Base-by-base conservation (phyloP, 2,329 filamentous ascomycete genomes). In the Ilyonectria sp. region DNA sequence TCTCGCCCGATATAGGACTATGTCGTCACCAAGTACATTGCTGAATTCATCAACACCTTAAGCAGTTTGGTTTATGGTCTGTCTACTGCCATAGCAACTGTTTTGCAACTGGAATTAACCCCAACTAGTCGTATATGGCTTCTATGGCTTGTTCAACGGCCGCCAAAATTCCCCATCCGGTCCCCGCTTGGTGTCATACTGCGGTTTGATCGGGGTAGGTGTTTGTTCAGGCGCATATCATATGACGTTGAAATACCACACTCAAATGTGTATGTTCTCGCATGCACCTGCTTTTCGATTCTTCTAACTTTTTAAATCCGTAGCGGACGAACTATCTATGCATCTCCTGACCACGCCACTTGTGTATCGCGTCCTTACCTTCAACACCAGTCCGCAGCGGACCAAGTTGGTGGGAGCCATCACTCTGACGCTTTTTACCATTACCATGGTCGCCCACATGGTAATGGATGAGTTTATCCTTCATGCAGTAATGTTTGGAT, bases 31-130 rank as follows among this genome's bases (percentile, higher is more conserved):
- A 74, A 80, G 21, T 84, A 82, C 35, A 74, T 84, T 21, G 83
- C 81, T 6, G 83, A 85, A 55, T 84, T 85, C 43, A 79, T 84
- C 69, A 85, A 85, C 65, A 84, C 82, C 1, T 67, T 84, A 2
- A 84, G 82, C 62, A 85, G 82, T 60, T 67, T 82, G 0, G 70
- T 78, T 4, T 84, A 79, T 57, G 76, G 78, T 78, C 13, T 13
- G 77, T 71, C 2, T 9, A 3, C 0, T 1, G 7, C 1, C 15
- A 23, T 4, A 2, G 2, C 37, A 0, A 13, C 11, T 6, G 26
- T 17, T 43, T 6, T 21, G 19, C 21, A 43, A 64, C 33, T 66
- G 26, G 59, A 47, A 9, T n/a, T 74, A 23, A 65, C 46, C 26
- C 26, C n/a, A 5, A 7, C 11, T 57, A 83, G 82, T 82, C 23